Evolutionary conservation across 2,329 filamentous ascomycete genomes (phyloP).

Genomic region (Alternaria rosae): DNA sequence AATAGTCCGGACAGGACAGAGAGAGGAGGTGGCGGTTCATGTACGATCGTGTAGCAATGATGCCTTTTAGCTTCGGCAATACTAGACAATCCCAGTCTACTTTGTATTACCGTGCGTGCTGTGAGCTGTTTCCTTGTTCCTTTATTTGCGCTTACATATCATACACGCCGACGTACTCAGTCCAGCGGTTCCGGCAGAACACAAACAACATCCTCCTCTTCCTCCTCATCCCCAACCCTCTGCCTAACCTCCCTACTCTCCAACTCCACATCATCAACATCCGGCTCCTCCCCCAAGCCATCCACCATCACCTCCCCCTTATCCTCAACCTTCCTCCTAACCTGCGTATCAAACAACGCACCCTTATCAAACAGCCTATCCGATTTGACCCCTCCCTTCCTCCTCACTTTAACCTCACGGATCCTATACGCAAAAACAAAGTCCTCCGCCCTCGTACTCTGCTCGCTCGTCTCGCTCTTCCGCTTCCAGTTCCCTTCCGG

Average conservation of each 20-base stretch:
- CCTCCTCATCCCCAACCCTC: not conserved
- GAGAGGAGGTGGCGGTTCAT: not conserved
- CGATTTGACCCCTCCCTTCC: slow-evolving; percentile 10
- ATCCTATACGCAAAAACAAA: slow-evolving; percentile 20
- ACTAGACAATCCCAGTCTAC: not conserved
- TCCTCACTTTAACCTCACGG: slow-evolving; percentile 12
- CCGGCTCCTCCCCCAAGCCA: not conserved
- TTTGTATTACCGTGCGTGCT: not conserved
- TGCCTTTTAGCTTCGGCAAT: not conserved
- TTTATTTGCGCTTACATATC: not conserved
- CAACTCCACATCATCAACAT: not conserved
- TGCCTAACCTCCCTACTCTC: not conserved
- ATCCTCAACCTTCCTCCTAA: not conserved
- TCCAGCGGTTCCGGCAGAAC: not conserved
- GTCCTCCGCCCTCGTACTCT: not conserved
- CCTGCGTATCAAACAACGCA: not conserved
- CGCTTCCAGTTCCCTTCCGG: slow-evolving; percentile 11
- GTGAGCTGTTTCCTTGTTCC: not conserved
- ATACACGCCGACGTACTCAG: not conserved
- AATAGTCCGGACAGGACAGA: not conserved
- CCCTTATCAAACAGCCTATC: not conserved
- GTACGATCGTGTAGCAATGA: slow-evolving; percentile 2
- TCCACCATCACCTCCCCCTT: not conserved
- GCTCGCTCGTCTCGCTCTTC: slow-evolving; percentile 1
- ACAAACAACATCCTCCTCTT: not conserved